These are phyloP conservation scores for Neurospora terricola DNA, from an alignment of 495 filamentous ascomycete genomes.

Conservation along the genomic window DNA sequence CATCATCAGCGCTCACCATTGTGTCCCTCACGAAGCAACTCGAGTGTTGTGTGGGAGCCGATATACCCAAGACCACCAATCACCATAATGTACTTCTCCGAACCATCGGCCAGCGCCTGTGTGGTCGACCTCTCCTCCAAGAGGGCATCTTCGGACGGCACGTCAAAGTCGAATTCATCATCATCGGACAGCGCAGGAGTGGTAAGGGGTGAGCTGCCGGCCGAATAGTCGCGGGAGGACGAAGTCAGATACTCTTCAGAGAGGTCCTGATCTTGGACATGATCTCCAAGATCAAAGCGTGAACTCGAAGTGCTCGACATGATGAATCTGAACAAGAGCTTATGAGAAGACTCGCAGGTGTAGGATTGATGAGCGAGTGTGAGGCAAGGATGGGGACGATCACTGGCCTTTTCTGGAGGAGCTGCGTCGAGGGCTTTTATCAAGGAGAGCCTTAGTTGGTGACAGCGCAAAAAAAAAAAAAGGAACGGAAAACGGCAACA, in stretches of 20 bases:
- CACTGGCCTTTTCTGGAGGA: neutral
- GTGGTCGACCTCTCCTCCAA: neutral
- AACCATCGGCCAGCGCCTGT: neutral
- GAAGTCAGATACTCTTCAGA: slow-evolving; percentile 3
- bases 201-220: slow-evolving; percentile 9
- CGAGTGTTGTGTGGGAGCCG: slow-evolving; percentile 53
- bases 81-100: slow-evolving; percentile 41
- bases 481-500: neutral
- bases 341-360: neutral
- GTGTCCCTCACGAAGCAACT: slow-evolving; percentile 50
- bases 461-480: neutral
- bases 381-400: neutral
- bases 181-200: slow-evolving; percentile 16
- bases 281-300: neutral
- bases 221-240: slow-evolving; percentile 5
- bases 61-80: slow-evolving; percentile 60
- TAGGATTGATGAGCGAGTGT: neutral
- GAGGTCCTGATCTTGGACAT: slow-evolving; percentile 1
- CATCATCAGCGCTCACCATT: slow-evolving; percentile 26
- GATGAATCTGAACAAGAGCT: neutral
- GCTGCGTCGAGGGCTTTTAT: neutral
- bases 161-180: slow-evolving; percentile 12
- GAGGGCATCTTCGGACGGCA: neutral
- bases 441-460: neutral
- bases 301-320: neutral